Percentiles rank a stretch among this genome's conserved stretches.
Conservation (phyloP, 1,139 yeast genomes). For the Pichia cactophila region DNA sequence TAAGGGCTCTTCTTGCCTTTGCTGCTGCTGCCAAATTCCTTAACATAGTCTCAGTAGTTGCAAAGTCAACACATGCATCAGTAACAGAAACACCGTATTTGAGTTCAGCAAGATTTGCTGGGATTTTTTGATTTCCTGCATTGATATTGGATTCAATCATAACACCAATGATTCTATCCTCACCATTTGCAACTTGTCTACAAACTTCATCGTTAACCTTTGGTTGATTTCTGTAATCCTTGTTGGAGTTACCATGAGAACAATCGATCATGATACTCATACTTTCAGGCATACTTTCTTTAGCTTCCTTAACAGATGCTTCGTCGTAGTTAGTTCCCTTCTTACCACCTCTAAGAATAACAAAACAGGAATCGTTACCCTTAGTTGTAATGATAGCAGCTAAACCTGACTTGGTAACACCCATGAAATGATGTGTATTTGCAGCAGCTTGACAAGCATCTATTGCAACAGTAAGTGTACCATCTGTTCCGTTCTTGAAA, state of each 20-base stretch:
- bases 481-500: slow-evolving; percentile 98
- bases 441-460: slow-evolving; percentile 93
- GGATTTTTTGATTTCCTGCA: slow-evolving; percentile 88
- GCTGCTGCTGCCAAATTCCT: slow-evolving; percentile 76
- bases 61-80: slow-evolving; percentile 95
- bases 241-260: slow-evolving; percentile 93
- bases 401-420: slow-evolving; percentile 92
- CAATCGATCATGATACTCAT: slow-evolving; percentile 85
- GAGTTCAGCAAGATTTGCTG: slow-evolving; percentile 62
- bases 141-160: slow-evolving; percentile 93
- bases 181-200: slow-evolving; percentile 77
- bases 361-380: slow-evolving; percentile 85
- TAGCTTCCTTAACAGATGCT: slow-evolving; percentile 67
- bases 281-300: slow-evolving; percentile 46
- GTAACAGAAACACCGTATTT: slow-evolving; percentile 96
- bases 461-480: slow-evolving; percentile 83
- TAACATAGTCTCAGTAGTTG: slow-evolving; percentile 75
- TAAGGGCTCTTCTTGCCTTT: slow-evolving; percentile 56
- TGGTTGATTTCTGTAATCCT: slow-evolving; percentile 93
- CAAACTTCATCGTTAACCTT: slow-evolving; percentile 73
- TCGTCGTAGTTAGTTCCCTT: slow-evolving; percentile 88
- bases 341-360: slow-evolving; percentile 93
- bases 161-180: slow-evolving; percentile 73
- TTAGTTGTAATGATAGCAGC: slow-evolving; percentile 95
- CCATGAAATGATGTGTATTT: slow-evolving; percentile 90